Percentiles rank a stretch among this genome's conserved stretches.
phyloP scores from a whole-genome alignment of 2,329 filamentous ascomycete genomes.

The Dichotomopilus funicola region DNA sequence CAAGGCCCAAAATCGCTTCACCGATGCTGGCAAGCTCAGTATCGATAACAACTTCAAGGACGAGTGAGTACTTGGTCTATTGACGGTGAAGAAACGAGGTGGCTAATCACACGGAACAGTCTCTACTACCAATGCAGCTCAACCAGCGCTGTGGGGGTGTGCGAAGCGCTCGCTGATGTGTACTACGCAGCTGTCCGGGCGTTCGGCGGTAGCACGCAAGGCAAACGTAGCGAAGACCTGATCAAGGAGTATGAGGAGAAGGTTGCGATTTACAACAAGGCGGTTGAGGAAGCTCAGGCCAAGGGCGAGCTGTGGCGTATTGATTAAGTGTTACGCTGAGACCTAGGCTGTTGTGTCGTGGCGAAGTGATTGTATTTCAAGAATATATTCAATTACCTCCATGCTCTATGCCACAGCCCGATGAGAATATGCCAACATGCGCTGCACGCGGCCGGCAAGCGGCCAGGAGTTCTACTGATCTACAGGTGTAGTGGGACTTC shows the following conservation, averaged over 20 bases:
- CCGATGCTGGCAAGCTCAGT: conserved; percentile 31
- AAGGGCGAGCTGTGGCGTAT: conserved; percentile 26
- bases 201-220: conserved; percentile 31
- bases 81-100: neutral
- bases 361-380: too few relatives aligned
- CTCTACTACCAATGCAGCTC: conserved; percentile 33
- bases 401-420: too few relatives aligned
- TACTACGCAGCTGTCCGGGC: conserved; percentile 35
- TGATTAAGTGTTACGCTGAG: conserved; percentile 5
- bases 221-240: conserved; percentile 26
- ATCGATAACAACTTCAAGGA: conserved; percentile 46
- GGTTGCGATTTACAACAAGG: conserved; percentile 30
- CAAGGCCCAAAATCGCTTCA: conserved; percentile 43
- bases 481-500: too few relatives aligned
- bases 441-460: too few relatives aligned
- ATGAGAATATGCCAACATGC: too few relatives aligned
- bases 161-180: conserved; percentile 33
- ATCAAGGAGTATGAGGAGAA: conserved; percentile 31
- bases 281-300: conserved; percentile 32
- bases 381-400: too few relatives aligned
- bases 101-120: conserved; percentile 16
- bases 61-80: conserved; percentile 29
- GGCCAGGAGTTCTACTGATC: too few relatives aligned
- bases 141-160: conserved; percentile 21
- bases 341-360: too few relatives aligned